phyloP scores from a whole-genome alignment of 495 filamentous ascomycete genomes.

The Penicillium desertorum region DNA sequence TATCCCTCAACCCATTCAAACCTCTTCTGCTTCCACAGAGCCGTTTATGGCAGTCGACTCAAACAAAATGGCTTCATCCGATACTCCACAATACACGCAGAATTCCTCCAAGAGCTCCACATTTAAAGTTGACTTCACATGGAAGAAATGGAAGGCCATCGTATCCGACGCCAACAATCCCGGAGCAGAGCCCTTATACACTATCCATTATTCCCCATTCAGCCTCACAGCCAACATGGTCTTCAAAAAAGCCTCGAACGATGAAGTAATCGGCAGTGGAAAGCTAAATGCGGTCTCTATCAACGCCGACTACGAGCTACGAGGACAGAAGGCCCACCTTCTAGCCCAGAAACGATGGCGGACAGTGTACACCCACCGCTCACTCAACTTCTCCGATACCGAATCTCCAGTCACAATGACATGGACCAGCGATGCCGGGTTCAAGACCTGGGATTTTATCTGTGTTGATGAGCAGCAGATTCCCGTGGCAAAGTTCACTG shows the following conservation, averaged over 20 bases:
- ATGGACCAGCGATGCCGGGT: constrained; percentile 30
- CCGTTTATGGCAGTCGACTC: not conserved
- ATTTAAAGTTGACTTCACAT: constrained; percentile 29
- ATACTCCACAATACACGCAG: not conserved
- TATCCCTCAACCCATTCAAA: no score
- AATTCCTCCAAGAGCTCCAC: constrained; percentile 5
- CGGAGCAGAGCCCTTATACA: constrained; percentile 19
- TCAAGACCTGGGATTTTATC: constrained; percentile 40
- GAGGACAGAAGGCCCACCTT: constrained; percentile 26
- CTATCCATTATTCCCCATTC: constrained; percentile 20
- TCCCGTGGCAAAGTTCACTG: constrained; percentile 31
- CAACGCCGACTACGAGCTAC: constrained; percentile 30
- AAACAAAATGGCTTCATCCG: not conserved
- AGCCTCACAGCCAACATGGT: constrained; percentile 11
- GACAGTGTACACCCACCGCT: constrained; percentile 35
- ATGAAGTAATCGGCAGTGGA: constrained; percentile 27
- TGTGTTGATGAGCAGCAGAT: constrained; percentile 32
- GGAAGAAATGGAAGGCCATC: constrained; percentile 28
- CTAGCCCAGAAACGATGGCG: constrained; percentile 32
- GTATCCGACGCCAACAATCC: constrained; percentile 21
- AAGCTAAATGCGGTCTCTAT: constrained; percentile 30
- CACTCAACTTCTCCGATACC: constrained; percentile 20
- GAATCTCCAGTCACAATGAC: constrained; percentile 29
- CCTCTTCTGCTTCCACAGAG: not conserved
- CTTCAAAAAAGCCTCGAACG: constrained; percentile 9